These are phyloP conservation scores for Phaeophleospora eucalypticola DNA, from an alignment of 2,329 filamentous ascomycete species.

Conservation along the genomic window DNA sequence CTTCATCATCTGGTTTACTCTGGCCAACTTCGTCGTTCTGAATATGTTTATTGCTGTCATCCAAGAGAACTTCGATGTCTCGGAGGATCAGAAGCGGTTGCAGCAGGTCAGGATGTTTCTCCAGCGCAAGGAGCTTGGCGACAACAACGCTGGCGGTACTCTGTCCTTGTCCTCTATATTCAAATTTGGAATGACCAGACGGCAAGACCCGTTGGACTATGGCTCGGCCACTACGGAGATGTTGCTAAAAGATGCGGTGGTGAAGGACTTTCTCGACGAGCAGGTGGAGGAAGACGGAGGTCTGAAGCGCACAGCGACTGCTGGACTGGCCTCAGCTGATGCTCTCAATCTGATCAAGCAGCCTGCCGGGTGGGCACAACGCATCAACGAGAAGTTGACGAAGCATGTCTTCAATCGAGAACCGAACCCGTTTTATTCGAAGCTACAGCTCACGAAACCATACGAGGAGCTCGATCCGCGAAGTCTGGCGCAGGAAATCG, in stretches of 20 bases:
- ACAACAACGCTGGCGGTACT: constrained; percentile 60
- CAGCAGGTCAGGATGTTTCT: constrained; percentile 95
- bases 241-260: constrained; percentile 92
- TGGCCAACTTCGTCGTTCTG: constrained; percentile 90
- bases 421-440: constrained; percentile 93
- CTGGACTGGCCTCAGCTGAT: constrained; percentile 11
- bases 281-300: constrained; percentile 37
- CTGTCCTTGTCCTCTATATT: constrained; percentile 66
- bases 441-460: constrained; percentile 63
- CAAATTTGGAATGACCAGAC: constrained; percentile 59
- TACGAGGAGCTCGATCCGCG: constrained; percentile 79
- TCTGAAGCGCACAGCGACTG: constrained; percentile 17
- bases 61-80: constrained; percentile 98
- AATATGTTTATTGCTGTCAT: constrained; percentile 99
- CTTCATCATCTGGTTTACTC: constrained; percentile 90
- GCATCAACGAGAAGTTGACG: constrained; percentile 23
- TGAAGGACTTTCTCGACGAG: constrained; percentile 89
- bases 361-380: constrained; percentile 20
- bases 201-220: constrained; percentile 83
- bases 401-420: constrained; percentile 50
- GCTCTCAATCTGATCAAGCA: constrained; percentile 16
- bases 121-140: constrained; percentile 80
- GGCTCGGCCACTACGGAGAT: constrained; percentile 90
- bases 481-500: constrained; percentile 84
- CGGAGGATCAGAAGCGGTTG: constrained; percentile 93